Conservation (phyloP, 2,329 filamentous ascomycete genomes). For the Pseudocercospora crystallina region DNA sequence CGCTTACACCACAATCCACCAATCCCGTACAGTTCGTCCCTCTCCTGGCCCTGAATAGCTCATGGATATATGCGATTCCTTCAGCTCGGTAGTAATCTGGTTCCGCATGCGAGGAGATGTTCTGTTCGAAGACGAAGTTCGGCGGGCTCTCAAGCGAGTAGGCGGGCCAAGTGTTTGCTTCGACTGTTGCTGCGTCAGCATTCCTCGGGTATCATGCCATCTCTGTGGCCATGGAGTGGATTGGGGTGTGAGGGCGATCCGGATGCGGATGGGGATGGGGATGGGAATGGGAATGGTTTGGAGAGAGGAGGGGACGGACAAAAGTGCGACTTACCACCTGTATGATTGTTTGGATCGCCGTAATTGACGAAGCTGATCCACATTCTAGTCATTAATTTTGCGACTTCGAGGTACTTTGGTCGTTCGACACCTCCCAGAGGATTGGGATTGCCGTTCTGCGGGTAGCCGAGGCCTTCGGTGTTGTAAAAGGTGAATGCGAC, state of each 20-base stretch:
- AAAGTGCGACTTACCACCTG: conserved; percentile 22
- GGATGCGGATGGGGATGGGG: too few species aligned
- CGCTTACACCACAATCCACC: conserved; percentile 22
- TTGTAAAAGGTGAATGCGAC: conserved; percentile 58
- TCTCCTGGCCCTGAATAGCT: conserved; percentile 25
- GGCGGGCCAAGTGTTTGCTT: conserved; percentile 42
- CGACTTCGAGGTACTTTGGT: conserved; percentile 44
- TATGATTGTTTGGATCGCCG: conserved; percentile 41
- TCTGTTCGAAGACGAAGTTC: conserved; percentile 54
- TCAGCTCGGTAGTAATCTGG: conserved; percentile 47
- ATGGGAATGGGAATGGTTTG: too few species aligned
- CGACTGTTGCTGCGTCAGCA: conserved; percentile 19
- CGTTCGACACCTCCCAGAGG: conserved; percentile 23
- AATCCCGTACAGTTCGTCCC: conserved; percentile 26
- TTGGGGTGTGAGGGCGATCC: too few species aligned
- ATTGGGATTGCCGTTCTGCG: conserved; percentile 24
- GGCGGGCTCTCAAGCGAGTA: conserved; percentile 44
- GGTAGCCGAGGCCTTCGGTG: conserved; percentile 38
- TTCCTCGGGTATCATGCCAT: too few species aligned
- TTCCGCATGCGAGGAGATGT: conserved; percentile 39
- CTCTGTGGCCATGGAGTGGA: neutral
- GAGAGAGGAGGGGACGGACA: too few species aligned
- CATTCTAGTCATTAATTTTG: conserved; percentile 51
- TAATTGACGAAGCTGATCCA: conserved; percentile 54
- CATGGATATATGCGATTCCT: conserved; percentile 40